Conservation (phyloP, 495 filamentous ascomycete species). For the Penicillium simplicissimum region DNA sequence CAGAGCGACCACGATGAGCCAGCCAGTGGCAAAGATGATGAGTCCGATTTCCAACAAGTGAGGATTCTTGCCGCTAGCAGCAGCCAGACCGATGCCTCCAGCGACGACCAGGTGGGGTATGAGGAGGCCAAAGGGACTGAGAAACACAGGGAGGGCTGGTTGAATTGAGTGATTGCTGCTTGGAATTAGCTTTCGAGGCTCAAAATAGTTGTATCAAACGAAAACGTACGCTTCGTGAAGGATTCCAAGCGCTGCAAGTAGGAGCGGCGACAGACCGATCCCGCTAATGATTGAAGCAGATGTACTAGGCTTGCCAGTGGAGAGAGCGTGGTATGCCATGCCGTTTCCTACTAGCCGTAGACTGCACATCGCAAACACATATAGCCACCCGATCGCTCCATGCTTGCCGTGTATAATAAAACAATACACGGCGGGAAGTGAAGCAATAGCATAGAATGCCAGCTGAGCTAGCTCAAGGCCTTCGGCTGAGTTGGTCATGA, state of each 20-base stretch:
- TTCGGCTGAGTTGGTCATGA: slow-evolving; percentile 17
- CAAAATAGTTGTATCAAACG: background rate
- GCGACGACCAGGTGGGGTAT: slow-evolving; percentile 14
- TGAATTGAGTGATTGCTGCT: slow-evolving; percentile 17
- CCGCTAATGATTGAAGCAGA: slow-evolving; percentile 37
- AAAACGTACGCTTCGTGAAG: slow-evolving; percentile 43
- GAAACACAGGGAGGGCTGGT: background rate
- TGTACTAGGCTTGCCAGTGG: slow-evolving; percentile 16
- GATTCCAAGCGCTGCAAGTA: slow-evolving; percentile 38
- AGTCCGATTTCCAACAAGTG: slow-evolving; percentile 7
- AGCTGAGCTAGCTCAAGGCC: slow-evolving; percentile 35
- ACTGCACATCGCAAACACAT: slow-evolving; percentile 39
- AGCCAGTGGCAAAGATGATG: slow-evolving; percentile 13
- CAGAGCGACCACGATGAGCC: slow-evolving; percentile 7
- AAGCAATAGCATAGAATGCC: slow-evolving; percentile 34
- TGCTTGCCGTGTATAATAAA: slow-evolving; percentile 36
- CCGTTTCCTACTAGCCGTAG: slow-evolving; percentile 39
- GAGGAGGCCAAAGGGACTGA: slow-evolving; percentile 1
- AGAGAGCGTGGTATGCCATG: slow-evolving; percentile 26
- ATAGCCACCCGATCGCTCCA: slow-evolving; percentile 41
- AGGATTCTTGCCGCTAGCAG: slow-evolving; percentile 9
- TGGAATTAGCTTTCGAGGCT: background rate
- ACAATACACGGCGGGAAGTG: slow-evolving; percentile 36
- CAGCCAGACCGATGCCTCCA: slow-evolving; percentile 18
- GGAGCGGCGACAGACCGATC: slow-evolving; percentile 45